Conservation (phyloP, 1,284 basidiomycete genomes). For the Ganoderma meredithae region DNA sequence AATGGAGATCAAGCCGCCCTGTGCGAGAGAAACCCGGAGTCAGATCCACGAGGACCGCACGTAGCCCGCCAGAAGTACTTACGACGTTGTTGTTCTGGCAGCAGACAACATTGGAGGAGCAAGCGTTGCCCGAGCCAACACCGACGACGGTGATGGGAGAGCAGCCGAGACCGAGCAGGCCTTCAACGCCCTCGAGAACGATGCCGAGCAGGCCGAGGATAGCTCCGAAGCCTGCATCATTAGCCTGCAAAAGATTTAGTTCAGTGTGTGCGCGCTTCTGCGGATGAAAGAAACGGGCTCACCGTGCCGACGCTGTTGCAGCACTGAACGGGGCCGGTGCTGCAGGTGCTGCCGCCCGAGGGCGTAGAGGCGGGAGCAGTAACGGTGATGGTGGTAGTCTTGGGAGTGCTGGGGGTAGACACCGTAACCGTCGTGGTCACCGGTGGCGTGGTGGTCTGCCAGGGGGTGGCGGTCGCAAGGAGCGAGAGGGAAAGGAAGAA, state of each 20-base stretch:
- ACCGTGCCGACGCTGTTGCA: slow-evolving; percentile 28
- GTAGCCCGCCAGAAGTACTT: not conserved
- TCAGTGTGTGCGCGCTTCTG: not conserved
- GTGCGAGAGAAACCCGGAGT: not conserved
- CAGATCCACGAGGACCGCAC: not conserved
- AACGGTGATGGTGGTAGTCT: slow-evolving; percentile 25
- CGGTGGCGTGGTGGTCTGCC: slow-evolving; percentile 22
- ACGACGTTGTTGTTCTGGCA: slow-evolving; percentile 37
- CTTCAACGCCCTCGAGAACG: slow-evolving; percentile 30
- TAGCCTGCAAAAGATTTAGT: slow-evolving; percentile 17
- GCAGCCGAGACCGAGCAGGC: slow-evolving; percentile 34
- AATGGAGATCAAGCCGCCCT: slow-evolving; percentile 35
- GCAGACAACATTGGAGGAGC: slow-evolving; percentile 32
- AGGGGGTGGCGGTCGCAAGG: slow-evolving; percentile 37
- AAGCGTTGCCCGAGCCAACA: slow-evolving; percentile 27
- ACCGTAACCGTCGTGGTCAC: slow-evolving; percentile 14
- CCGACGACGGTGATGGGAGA: slow-evolving; percentile 33
- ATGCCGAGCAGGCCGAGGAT: slow-evolving; percentile 33
- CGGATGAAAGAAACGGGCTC: not conserved
- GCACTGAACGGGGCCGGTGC: slow-evolving; percentile 32
- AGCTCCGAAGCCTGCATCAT: slow-evolving; percentile 16
- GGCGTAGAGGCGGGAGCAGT: slow-evolving; percentile 24
- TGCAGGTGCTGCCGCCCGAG: slow-evolving; percentile 25
- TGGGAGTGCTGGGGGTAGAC: not conserved
- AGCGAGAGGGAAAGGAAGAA: slow-evolving; percentile 29